Base-by-base conservation (phyloP, 2,329 filamentous ascomycete genomes). In the Colletotrichum kahawae region DNA sequence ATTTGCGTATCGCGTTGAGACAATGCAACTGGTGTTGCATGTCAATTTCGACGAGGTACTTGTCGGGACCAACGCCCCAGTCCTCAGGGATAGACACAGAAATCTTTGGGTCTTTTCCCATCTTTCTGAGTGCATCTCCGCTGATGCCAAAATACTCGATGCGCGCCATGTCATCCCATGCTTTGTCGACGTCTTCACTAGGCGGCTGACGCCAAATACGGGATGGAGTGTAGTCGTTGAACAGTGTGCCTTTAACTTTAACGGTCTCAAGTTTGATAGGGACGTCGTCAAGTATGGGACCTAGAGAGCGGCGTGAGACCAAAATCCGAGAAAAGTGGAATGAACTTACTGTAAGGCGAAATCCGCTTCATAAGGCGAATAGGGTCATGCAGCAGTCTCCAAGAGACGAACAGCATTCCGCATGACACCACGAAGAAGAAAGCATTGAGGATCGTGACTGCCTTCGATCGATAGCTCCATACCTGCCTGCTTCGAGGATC, bases 171-270 rank as follows among this genome's bases (percentile, higher is more conserved):
- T 69, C 73, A 1, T 79, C 77, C 79, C 79, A 79, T 3, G 79
- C 79, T 7, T 73, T 64, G 65, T 79, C 79, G 4, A 80, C 77
- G 16, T 77, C 77, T 16, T 78, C 71, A 16, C 75, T 77, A 0
- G 79, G 79, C 1, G 67, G 24, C 7, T 72, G 59, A 1, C 78
- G 75, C 66, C 68, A 79, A 7, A 79, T 75, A 4, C 54, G 80
- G 59, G 82, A 78, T 78, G 83, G 82, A 80, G 82, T 82, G 78
- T 79, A 75, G n/a, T 75, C 73, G 27, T 75, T 75, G 70, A 75
- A 75, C 7, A 75, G 43, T 4, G 73, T 74, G 10, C 73, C 73
- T 63, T 69, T 75, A 12, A 75, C 73, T 33, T 67, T 38, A 1
- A 75, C 31, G 2, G 70, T 74, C 29, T 75, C 73, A 4, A 75